Percentiles rank a stretch among this genome's conserved stretches.
Conservation (phyloP, 176 grass and related monocot genomes). For the Thinopyrum elongatum region DNA sequence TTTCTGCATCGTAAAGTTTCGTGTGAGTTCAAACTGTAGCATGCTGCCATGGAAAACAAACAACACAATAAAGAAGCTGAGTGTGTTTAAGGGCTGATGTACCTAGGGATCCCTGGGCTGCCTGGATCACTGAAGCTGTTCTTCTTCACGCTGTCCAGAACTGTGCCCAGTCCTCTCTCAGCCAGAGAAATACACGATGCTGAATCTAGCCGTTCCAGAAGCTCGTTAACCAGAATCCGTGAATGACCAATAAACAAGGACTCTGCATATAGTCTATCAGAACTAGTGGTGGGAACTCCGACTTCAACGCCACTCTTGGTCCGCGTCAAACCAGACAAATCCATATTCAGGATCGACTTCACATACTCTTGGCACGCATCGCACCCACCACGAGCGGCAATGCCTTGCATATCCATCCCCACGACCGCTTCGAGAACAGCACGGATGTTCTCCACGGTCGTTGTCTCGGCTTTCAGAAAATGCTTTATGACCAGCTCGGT, state of each 20-base stretch:
- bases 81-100: not conserved
- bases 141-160: slow-evolving; percentile 39
- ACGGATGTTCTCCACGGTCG: slow-evolving; percentile 42
- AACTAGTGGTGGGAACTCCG: not conserved
- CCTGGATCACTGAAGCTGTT: slow-evolving; percentile 2
- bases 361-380: slow-evolving; percentile 38
- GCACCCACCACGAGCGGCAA: not conserved
- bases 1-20: slow-evolving; percentile 29
- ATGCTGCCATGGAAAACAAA: not conserved
- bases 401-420: slow-evolving; percentile 52
- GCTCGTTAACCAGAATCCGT: slow-evolving; percentile 54
- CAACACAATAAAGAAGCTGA: not conserved
- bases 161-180: slow-evolving; percentile 34
- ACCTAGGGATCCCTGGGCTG: slow-evolving; percentile 18
- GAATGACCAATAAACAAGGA: slow-evolving; percentile 36
- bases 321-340: slow-evolving; percentile 26
- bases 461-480: slow-evolving; percentile 54
- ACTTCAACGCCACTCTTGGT: not conserved
- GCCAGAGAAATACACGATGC: slow-evolving; percentile 43
- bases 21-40: slow-evolving; percentile 14
- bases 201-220: slow-evolving; percentile 40
- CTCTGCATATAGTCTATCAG: slow-evolving; percentile 12
- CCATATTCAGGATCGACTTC: slow-evolving; percentile 31
- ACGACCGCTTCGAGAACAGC: slow-evolving; percentile 57
- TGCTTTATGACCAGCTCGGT: slow-evolving; percentile 51